Evolutionary conservation across 2,329 filamentous ascomycete genomes (phyloP), one percentile per base, ranked within the genome.

Genomic region (Chlorencoelia australis): DNA sequence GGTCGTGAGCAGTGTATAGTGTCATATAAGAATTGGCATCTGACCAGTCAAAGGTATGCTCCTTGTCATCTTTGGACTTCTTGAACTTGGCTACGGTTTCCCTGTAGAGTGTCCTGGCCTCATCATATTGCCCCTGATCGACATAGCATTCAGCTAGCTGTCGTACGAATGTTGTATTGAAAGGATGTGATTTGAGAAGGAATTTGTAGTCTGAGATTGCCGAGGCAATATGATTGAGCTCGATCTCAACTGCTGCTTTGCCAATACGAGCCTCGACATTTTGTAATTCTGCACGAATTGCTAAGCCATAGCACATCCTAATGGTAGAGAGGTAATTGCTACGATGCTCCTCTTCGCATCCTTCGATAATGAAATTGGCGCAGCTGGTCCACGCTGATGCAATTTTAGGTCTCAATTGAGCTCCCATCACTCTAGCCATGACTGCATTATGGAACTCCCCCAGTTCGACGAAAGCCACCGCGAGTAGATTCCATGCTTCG

Each of bases 11-110:
- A 18, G 77, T 74, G 42, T 88, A 77, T 13, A 96, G 68, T 51
- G 95, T 86, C 25, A 86, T 71, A 47, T 91, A 94, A 36, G 88
- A 81, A 42, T 86, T 82, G 27, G 93, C 66, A 56, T 96, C 82
- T 35, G 81, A 78, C 89, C 89, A 98, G 9, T 37, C 41, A 38
- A 57, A 53, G 3, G 19, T 26, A 7, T 27, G 26, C 2, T 43
- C 43, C 1, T 30, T 18, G 5, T 46, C 38, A 18, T 40, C 33
- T 13, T 37, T 26, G 7, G 35, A 18, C 9, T 38, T 33, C 30
- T 43, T 52, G 27, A 50, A 49, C 29, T 55, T 46, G 8, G 44
- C 43, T 25, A 63, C 56, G 20, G 47, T 53, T 15, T 50, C 41
- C 15, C 44, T 51, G 36, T 60, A 62, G 29, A 52, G 48, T 10